Base-by-base conservation (phyloP, 768 basidiomycete genomes). In the Auriscalpium vulgare region DNA sequence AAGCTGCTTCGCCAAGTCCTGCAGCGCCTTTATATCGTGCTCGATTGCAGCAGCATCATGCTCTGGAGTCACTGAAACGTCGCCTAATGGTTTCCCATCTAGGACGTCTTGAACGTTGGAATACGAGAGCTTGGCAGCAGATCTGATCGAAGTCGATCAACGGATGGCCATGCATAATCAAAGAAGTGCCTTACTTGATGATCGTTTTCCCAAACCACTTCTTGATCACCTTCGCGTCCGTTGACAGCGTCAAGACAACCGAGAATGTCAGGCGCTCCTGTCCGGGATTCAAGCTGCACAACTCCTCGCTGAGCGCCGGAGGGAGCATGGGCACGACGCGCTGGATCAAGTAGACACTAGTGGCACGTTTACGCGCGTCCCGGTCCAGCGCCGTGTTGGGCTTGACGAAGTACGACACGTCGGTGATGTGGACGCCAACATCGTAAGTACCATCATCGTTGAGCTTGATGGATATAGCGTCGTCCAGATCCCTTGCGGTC, bases 271-370 rank as follows among this genome's bases (percentile, higher is more conserved):
- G 81, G 51, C 95, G 86, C 55, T 99, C 97, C 57, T 84, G 78
- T 10, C 87, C 88, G 6, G 94, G 93, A 56, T 83, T 78, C 54
- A 99, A 79, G 71, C 91, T 95, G 74, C 97, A 99, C 13, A 95
- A 78, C 63, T 94, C 84, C 70, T 97, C 95, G 65, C 87, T 90
- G 46, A 99, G 75, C n/a, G 86, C 78, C 29, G 93, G 92, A 2
- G 97, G 97, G 9, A 99, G 76, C 97, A 99, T 99, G 2, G 95
- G 95, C 11, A 97, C 95, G 19, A 88, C 85, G 54, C 95, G 85
- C 69, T 99, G 97, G 29, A 98, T 84, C 46, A 99, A 87, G 67
- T 98, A 97, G 48, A 99, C 97, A 64, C 90, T 94, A 2, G 94
- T 97, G 29, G 95, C 97, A 57, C 95, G 81, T 72, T 98, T 98